A percentile compares a stretch with the other conserved stretches of the same genome.
Evolutionary conservation across 345 rosid species (phyloP).

Genomic region (Durio zibethinus): DNA sequence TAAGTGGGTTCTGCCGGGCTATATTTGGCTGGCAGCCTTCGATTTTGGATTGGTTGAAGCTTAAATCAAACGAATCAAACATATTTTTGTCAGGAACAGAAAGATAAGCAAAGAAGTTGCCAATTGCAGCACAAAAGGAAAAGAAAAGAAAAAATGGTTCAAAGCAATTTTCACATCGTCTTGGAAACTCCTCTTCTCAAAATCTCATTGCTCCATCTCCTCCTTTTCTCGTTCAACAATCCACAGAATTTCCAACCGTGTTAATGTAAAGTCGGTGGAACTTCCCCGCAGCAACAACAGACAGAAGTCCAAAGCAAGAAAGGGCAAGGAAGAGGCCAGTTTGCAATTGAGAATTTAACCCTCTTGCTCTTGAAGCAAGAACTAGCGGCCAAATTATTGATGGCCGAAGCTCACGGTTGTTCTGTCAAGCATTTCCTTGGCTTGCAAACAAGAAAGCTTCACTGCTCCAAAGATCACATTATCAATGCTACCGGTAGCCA

Average conservation of each 20-base stretch:
- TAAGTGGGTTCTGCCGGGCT: not conserved
- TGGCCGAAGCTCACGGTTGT: conserved; percentile 83
- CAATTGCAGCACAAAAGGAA: not conserved
- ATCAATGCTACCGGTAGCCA: conserved; percentile 85
- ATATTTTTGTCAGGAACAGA: not conserved
- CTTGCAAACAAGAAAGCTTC: conserved; percentile 97
- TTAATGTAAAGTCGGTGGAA: conserved; percentile 50
- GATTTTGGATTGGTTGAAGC: not conserved
- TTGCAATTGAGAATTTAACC: conserved; percentile 63
- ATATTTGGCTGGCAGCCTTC: not conserved
- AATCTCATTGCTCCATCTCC: conserved; percentile 42
- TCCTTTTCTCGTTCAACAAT: conserved; percentile 39
- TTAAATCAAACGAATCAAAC: not conserved
- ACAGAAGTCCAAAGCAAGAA: conserved; percentile 24
- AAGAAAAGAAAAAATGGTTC: conserved; percentile 32
- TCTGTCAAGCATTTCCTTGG: conserved; percentile 84
- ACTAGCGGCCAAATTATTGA: conserved; percentile 75
- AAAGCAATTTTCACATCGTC: conserved; percentile 38
- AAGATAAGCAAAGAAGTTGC: not conserved
- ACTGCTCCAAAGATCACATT: conserved; percentile 78
- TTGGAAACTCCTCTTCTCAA: conserved; percentile 45
- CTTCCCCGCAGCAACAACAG: conserved; percentile 14
- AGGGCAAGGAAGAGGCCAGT: conserved; percentile 37
- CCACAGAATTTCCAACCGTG: conserved; percentile 18
- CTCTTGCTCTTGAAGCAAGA: conserved; percentile 80